Percentiles rank a stretch among this genome's conserved stretches.
Evolutionary conservation across 2,329 filamentous ascomycete genomes (phyloP).

Genomic region (Clarireedia hainanense): DNA sequence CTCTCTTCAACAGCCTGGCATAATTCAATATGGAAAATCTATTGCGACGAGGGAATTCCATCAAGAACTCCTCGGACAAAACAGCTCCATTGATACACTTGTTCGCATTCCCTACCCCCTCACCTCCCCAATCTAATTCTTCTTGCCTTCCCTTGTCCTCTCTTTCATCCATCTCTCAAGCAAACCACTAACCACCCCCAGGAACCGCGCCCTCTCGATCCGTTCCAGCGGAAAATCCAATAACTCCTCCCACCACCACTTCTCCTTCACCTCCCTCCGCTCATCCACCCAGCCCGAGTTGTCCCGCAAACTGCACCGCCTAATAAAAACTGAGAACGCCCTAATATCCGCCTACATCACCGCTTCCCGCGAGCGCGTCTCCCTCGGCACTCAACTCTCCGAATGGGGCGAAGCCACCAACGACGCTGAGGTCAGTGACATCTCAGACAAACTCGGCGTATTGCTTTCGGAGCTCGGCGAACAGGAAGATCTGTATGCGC

Average conservation of each 20-base stretch:
- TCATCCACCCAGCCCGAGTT: conserved; percentile 81
- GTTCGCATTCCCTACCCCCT: background rate
- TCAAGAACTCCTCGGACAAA: conserved; percentile 1
- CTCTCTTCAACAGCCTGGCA: background rate
- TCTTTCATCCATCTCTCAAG: background rate
- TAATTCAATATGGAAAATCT: background rate
- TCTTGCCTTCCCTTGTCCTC: background rate
- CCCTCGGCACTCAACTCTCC: conserved; percentile 82
- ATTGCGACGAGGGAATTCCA: conserved; percentile 3
- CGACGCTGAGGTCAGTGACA: conserved; percentile 79
- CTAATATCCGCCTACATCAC: conserved; percentile 77
- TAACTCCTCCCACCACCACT: conserved; percentile 52
- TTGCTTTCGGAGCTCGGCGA: conserved; percentile 87
- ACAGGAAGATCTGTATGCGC: conserved; percentile 83
- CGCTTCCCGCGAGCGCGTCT: conserved; percentile 74
- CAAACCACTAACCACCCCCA: conserved; percentile 28
- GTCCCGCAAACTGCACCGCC: conserved; percentile 76
- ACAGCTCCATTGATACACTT: conserved; percentile 3
- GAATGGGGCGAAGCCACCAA: conserved; percentile 93
- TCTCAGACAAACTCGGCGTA: conserved; percentile 93
- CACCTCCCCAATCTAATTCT: background rate
- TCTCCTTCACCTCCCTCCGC: conserved; percentile 80
- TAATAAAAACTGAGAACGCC: conserved; percentile 94
- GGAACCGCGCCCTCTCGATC: conserved; percentile 68
- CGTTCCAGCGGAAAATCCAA: conserved; percentile 41